Conservation (phyloP, 129 eudicot species). For the Apium graveolens region DNA sequence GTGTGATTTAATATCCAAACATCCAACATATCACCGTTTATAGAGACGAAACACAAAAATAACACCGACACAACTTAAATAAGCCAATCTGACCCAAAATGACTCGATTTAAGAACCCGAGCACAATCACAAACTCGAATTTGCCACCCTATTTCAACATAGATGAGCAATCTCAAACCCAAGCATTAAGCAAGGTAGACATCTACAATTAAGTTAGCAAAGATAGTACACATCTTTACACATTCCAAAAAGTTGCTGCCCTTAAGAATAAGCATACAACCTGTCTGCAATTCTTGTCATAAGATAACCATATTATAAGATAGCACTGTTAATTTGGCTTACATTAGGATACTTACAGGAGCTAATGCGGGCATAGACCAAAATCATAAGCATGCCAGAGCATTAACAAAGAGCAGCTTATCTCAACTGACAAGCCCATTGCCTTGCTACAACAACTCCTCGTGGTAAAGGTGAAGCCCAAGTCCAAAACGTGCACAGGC, state of each 20-base stretch:
- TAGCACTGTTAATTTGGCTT: not conserved
- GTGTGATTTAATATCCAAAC: no score
- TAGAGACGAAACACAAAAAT: no score
- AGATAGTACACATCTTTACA: not conserved
- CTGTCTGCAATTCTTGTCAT: not conserved
- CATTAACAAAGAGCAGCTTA: not conserved
- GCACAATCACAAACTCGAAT: not conserved
- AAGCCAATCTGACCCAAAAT: no score
- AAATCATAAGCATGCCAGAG: not conserved
- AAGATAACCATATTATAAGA: not conserved
- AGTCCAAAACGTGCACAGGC: constrained; percentile 99
- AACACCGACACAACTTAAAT: no score
- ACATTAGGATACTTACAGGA: not conserved
- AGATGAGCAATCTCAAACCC: not conserved
- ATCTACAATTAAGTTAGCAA: no score
- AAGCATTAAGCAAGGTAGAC: not conserved
- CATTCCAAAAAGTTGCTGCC: not conserved
- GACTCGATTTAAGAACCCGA: no score
- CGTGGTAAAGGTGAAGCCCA: constrained; percentile 94
- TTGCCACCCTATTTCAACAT: not conserved
- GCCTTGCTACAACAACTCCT: constrained; percentile 42
- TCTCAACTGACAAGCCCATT: not conserved
- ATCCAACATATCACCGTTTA: no score
- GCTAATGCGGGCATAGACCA: no score
- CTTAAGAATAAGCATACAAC: no score